phyloP scores from a whole-genome alignment of 192 early-diverging fungal species.

The Coemansia sp. region DNA sequence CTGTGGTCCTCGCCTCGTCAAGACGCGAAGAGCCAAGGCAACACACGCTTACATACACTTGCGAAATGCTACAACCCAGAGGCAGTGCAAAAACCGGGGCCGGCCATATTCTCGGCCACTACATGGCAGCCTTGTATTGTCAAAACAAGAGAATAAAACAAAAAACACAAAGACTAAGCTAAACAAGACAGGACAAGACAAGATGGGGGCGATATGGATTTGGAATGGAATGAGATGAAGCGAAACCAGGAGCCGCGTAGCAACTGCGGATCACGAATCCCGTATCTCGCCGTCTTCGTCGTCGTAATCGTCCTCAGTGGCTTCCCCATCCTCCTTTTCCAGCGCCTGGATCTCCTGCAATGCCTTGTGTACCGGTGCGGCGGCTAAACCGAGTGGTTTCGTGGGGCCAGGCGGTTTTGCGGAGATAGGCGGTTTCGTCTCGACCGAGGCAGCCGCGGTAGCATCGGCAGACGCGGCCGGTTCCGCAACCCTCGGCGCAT shows the following conservation, averaged over 20 bases:
- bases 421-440: background rate
- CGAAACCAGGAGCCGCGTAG: no score
- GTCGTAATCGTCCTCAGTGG: conserved; percentile 48
- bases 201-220: no score
- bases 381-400: background rate
- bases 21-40: background rate
- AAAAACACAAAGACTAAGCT: no score
- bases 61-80: no score
- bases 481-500: background rate
- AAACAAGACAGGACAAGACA: no score
- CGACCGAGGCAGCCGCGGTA: background rate
- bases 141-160: no score
- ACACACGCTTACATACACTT: no score
- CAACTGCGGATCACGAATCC: conserved; percentile 14
- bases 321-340: conserved; percentile 48
- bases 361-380: background rate
- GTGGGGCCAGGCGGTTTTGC: background rate
- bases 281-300: conserved; percentile 54
- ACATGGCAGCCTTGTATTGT: no score
- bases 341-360: conserved; percentile 6
- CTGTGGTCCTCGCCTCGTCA: no score
- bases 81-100: no score
- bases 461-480: background rate
- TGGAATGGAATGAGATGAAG: no score
- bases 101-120: no score